These are phyloP conservation scores for Huntiella decipiens DNA, from an alignment of 2,329 filamentous ascomycete species.

Conservation along the genomic window DNA sequence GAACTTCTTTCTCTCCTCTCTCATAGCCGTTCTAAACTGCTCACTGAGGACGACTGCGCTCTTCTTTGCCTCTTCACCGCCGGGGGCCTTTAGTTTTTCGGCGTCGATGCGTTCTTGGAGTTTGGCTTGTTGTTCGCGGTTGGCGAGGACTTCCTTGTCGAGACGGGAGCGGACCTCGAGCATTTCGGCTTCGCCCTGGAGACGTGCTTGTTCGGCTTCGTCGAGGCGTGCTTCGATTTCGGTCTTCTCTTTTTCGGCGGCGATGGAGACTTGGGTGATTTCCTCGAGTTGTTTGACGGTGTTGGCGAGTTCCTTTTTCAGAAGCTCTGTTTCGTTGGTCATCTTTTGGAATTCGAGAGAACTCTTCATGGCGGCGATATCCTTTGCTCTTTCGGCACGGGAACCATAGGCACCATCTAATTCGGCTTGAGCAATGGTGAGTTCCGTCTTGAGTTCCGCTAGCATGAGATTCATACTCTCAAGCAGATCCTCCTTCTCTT, in stretches of 20 bases:
- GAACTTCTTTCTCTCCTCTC: slow-evolving; percentile 37
- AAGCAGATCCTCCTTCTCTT: slow-evolving; percentile 31
- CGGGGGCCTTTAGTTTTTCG: slow-evolving; percentile 25
- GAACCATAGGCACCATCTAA: slow-evolving; percentile 42
- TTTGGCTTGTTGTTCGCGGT: slow-evolving; percentile 20
- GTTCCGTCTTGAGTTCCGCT: slow-evolving; percentile 41
- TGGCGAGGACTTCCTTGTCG: slow-evolving; percentile 23
- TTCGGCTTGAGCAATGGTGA: slow-evolving; percentile 41
- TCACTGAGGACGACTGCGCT: slow-evolving; percentile 35
- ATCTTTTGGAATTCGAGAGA: slow-evolving; percentile 27
- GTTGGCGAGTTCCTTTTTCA: slow-evolving; percentile 30
- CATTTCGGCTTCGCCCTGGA: slow-evolving; percentile 22
- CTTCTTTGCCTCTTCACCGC: slow-evolving; percentile 17
- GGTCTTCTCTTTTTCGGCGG: slow-evolving; percentile 30
- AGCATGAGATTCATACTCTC: slow-evolving; percentile 32
- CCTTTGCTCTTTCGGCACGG: slow-evolving; percentile 37
- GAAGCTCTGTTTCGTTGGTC: slow-evolving; percentile 27
- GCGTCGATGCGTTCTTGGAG: slow-evolving; percentile 33
- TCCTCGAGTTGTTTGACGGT: slow-evolving; percentile 33
- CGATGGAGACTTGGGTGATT: slow-evolving; percentile 33
- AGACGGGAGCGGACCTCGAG: slow-evolving; percentile 20
- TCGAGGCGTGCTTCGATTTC: slow-evolving; percentile 26
- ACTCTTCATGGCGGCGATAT: slow-evolving; percentile 34
- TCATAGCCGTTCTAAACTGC: slow-evolving; percentile 36
- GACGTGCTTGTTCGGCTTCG: slow-evolving; percentile 19